Evolutionary conservation across 2,329 filamentous ascomycete species (phyloP).

Genomic region (Lasiodiplodia sp.): DNA sequence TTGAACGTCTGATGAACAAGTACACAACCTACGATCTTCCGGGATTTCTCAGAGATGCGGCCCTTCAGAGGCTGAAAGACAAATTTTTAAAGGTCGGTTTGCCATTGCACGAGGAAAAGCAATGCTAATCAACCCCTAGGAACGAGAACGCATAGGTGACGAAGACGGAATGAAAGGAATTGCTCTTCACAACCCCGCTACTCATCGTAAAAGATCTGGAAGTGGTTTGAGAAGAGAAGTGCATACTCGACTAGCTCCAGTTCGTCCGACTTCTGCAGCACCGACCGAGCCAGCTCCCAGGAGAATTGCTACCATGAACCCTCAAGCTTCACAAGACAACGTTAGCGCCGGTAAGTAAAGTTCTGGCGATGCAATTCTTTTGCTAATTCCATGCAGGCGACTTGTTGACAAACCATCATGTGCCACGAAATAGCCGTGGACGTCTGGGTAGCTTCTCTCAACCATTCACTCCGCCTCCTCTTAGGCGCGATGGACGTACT

Average conservation of each 20-base stretch:
- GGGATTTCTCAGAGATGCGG: conserved; percentile 84
- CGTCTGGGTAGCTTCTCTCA: conserved; percentile 57
- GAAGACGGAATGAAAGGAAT: conserved; percentile 92
- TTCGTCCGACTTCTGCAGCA: conserved; percentile 42
- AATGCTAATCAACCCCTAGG: conserved; percentile 44
- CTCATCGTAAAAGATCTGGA: conserved; percentile 74
- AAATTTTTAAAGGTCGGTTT: conserved; percentile 72
- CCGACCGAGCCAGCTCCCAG: conserved; percentile 34
- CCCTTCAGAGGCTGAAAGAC: conserved; percentile 84
- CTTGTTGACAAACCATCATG: conserved; percentile 78
- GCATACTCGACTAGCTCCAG: conserved; percentile 66
- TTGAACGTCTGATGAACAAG: conserved; percentile 91
- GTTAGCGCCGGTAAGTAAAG: conserved; percentile 39
- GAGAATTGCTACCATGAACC: conserved; percentile 33
- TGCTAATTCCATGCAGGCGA: conserved; percentile 63
- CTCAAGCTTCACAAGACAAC: conserved; percentile 38
- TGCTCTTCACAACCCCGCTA: conserved; percentile 82
- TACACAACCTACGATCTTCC: conserved; percentile 92
- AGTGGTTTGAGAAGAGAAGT: conserved; percentile 81
- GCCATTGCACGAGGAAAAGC: background rate
- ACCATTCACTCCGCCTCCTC: conserved; percentile 48
- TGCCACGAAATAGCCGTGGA: conserved; percentile 61
- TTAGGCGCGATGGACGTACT: conserved; percentile 49
- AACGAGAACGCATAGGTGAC: conserved; percentile 79
- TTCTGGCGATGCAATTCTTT: background rate